Base-by-base conservation (phyloP, 805 yeast species). In the Teunomyces barrocoloradensis region DNA sequence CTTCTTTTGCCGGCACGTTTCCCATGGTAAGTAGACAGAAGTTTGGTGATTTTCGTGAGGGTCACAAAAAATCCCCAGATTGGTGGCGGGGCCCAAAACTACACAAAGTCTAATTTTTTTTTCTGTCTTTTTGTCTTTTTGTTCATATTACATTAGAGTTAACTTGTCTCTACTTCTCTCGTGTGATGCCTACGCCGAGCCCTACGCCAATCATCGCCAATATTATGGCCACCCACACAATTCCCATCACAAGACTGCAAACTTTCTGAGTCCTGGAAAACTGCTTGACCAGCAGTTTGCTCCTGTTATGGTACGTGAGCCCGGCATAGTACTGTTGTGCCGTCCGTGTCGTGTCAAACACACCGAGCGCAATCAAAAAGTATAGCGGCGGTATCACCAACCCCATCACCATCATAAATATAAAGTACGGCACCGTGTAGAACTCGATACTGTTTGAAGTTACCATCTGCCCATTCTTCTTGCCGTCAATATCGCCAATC, bases 1-100 rank as follows among this genome's bases (percentile, higher is more conserved):
- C 50, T 53, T 73, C 77, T 57, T 71, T 73, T 15, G 75, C 62
- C 32, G 76, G 74, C 28, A 72, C 74, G 60, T 72, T 72, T 36
- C 77, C 77, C 77, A 73, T 73, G 43, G 17, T 46, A 17, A 7
- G 25, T 20, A 9, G 40, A 6, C 20, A n/a, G 15, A 20, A n/a
- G 40, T 13, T 5, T 7, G 13, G 13, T 37, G 40, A 20, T 13
- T 21, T n/a, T 21, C 23, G 40, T 20, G 11, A 15, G 25, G 27
- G n/a, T 13, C 25, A 18, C 21, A 35, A 35, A 17, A 17, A 17
- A 11, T 23, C 40, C 40, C 40, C 40, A 18, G 43, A 41, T 41
- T 30, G 34, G 34, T 32, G 34, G 38, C 38, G 38, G 29, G 30
- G 25, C 17, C 34, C 34, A 15, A 15, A 13, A 32, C 34, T 13